Evolutionary conservation across 2,329 filamentous ascomycete species (phyloP).

Genomic region (Xylariaceae sp.): DNA sequence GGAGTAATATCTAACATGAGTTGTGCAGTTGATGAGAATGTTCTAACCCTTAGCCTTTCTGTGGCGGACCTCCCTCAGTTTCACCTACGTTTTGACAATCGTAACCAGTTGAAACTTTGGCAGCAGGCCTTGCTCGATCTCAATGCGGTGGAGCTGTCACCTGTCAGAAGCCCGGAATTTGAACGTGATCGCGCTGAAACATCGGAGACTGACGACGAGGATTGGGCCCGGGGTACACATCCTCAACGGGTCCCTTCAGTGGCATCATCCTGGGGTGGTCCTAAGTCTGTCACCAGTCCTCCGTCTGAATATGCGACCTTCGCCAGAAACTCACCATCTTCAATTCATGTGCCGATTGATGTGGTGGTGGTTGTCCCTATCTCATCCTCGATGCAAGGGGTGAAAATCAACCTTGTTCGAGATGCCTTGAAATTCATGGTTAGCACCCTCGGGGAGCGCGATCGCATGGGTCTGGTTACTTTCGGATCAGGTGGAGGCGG

Average conservation of each 20-base stretch:
- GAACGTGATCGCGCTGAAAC: constrained; percentile 72
- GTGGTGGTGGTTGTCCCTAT: constrained; percentile 95
- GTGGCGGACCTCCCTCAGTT: constrained; percentile 91
- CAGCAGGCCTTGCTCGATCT: constrained; percentile 80
- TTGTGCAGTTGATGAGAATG: constrained; percentile 60
- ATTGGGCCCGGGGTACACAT: constrained; percentile 60
- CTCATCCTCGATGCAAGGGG: constrained; percentile 97
- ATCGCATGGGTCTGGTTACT: constrained; percentile 94
- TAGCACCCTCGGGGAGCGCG: constrained; percentile 78
- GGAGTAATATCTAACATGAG: constrained; percentile 24
- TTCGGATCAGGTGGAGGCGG: constrained; percentile 93
- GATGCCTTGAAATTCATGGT: constrained; percentile 93
- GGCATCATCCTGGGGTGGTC: constrained; percentile 75
- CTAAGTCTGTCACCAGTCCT: constrained; percentile 77
- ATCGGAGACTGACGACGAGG: constrained; percentile 84
- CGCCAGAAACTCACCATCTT: constrained; percentile 46
- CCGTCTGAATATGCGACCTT: constrained; percentile 87
- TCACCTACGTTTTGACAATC: constrained; percentile 81
- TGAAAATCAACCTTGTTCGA: constrained; percentile 91
- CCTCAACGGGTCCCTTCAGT: constrained; percentile 73
- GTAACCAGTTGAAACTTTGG: constrained; percentile 83
- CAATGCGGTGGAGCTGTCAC: constrained; percentile 61
- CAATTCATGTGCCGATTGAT: constrained; percentile 85
- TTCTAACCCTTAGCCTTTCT: constrained; percentile 84
- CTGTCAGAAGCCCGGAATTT: constrained; percentile 65